Conservation (phyloP, 306 rosid genomes). For the cucumber (Cucumis sativus) region Cucumber_9930_V3 NC_026657.2:24823501-24824000, state of each 20-base stretch:
- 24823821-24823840: neutral
- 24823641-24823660: neutral
- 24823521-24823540: conserved; percentile 28
- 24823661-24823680: neutral
- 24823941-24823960: neutral
- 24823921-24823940: neutral
- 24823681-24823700: neutral
- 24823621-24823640: neutral
- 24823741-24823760: neutral
- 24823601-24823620: neutral
- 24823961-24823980: neutral
- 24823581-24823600: neutral
- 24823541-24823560: neutral
- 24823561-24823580: neutral
- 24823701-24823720: neutral
- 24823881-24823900: neutral
- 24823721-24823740: neutral
- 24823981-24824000: neutral
- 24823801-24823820: neutral
- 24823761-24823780: neutral
- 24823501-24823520: conserved; percentile 99
- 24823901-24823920: neutral
- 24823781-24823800: neutral
- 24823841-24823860: neutral
- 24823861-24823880: neutral